Conservation (phyloP, 306 rosid species). For the Vigna nakashimae region DNA sequence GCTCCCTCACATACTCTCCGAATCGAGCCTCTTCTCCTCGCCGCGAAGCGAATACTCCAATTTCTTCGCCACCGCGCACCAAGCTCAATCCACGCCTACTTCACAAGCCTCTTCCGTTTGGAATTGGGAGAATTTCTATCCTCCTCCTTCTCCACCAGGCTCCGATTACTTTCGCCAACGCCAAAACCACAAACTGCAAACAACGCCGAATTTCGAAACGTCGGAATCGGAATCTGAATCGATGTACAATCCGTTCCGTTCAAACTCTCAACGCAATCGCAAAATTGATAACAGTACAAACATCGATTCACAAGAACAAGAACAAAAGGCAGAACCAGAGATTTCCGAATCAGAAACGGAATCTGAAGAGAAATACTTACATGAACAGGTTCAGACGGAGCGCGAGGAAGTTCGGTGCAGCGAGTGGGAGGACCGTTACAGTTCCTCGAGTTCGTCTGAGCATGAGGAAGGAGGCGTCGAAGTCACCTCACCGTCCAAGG, state of each 20-base stretch:
- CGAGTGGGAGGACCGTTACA: conserved; percentile 91
- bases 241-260: conserved; percentile 17
- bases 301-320: not conserved
- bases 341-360: conserved; percentile 19
- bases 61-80: conserved; percentile 68
- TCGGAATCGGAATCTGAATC: conserved; percentile 36
- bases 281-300: not conserved
- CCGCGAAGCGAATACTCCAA: conserved; percentile 67
- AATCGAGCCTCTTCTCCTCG: conserved; percentile 69
- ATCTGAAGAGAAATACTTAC: conserved; percentile 28
- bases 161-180: conserved; percentile 73
- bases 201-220: not conserved
- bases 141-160: conserved; percentile 93
- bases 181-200: not conserved
- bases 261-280: conserved; percentile 14
- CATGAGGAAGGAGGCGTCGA: conserved; percentile 50
- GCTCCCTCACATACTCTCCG: conserved; percentile 93
- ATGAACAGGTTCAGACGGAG: conserved; percentile 50
- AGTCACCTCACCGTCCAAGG: conserved; percentile 55
- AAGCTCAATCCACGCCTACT: conserved; percentile 65
- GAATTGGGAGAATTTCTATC: conserved; percentile 92
- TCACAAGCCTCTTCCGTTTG: conserved; percentile 87
- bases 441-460: conserved; percentile 70
- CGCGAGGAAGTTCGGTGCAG: conserved; percentile 95
- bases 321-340: not conserved